Conservation (phyloP, 768 basidiomycete species). For the Lentinula lateritia region DNA sequence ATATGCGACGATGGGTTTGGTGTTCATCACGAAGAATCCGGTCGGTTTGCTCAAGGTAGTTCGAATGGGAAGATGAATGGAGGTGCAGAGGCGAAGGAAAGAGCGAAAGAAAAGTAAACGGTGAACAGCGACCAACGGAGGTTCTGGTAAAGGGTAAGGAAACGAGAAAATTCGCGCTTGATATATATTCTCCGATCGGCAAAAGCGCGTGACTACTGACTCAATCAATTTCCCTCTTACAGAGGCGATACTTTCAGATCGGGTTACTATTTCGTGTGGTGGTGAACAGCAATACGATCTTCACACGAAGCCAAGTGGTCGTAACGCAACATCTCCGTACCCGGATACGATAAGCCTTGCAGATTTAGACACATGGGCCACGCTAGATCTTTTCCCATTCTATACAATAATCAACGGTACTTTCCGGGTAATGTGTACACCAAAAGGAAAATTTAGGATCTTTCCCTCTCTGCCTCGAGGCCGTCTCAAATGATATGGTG, state of each 20-base stretch:
- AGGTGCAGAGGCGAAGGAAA: not conserved
- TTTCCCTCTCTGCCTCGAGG: slow-evolving; percentile 2
- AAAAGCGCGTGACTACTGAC: not conserved
- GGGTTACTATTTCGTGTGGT: not conserved
- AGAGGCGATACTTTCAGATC: not conserved
- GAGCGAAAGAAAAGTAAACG: not conserved
- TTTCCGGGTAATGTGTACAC: not conserved
- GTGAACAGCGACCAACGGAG: not conserved
- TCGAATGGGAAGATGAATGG: not conserved
- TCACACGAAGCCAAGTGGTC: not conserved
- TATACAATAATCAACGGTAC: not conserved
- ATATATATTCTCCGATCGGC: not conserved
- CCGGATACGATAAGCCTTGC: not conserved
- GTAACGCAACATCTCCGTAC: not conserved
- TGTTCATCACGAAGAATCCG: slow-evolving; percentile 25
- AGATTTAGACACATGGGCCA: not conserved
- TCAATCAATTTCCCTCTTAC: not conserved
- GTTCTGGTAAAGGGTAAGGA: not conserved
- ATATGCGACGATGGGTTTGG: slow-evolving; percentile 58
- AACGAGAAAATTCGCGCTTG: not conserved
- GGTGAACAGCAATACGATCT: not conserved
- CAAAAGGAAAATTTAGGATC: not conserved
- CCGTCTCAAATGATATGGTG: not conserved
- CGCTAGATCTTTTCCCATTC: not conserved
- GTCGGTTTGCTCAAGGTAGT: slow-evolving; percentile 9